A percentile compares a stretch with the other conserved stretches of the same genome.
Evolutionary conservation across 2,329 filamentous ascomycete species (phyloP).

Genomic region (Colletotrichum theobromicola): DNA sequence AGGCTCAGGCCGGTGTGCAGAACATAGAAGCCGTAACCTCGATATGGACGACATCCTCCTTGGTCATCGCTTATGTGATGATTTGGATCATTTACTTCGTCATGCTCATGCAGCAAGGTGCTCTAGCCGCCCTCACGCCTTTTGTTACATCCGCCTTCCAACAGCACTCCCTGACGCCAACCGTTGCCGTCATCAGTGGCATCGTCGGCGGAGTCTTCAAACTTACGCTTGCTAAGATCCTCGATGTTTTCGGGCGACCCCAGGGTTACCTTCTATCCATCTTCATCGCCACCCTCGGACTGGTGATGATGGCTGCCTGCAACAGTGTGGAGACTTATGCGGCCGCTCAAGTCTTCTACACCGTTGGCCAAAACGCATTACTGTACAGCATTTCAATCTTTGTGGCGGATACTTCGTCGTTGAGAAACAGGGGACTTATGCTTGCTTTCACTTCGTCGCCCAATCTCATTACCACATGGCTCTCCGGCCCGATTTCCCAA

Average conservation of each 20-base stretch:
- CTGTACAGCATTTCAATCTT: background rate
- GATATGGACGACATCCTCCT: background rate
- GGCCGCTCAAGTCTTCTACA: constrained; percentile 26
- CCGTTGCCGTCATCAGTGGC: background rate
- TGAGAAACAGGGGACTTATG: background rate
- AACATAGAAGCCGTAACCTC: background rate
- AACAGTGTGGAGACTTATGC: constrained; percentile 45
- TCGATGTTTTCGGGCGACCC: constrained; percentile 40
- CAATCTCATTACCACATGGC: background rate
- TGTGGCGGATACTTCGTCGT: background rate
- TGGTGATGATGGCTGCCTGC: constrained; percentile 61
- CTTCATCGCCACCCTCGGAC: constrained; percentile 40
- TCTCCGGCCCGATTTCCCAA: background rate
- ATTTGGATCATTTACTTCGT: background rate
- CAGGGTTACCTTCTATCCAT: constrained; percentile 36
- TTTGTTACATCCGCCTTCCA: background rate
- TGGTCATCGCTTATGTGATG: background rate
- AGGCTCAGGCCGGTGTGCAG: background rate
- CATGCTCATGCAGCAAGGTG: background rate
- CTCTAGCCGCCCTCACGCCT: background rate
- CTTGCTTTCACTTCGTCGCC: background rate
- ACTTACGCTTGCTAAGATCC: constrained; percentile 34
- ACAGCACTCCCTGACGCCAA: background rate
- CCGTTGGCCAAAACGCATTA: background rate
- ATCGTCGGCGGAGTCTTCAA: background rate